Evolutionary conservation across 176 grass and related monocot species (phyloP).

Genomic region (Oryza australiensis): DNA sequence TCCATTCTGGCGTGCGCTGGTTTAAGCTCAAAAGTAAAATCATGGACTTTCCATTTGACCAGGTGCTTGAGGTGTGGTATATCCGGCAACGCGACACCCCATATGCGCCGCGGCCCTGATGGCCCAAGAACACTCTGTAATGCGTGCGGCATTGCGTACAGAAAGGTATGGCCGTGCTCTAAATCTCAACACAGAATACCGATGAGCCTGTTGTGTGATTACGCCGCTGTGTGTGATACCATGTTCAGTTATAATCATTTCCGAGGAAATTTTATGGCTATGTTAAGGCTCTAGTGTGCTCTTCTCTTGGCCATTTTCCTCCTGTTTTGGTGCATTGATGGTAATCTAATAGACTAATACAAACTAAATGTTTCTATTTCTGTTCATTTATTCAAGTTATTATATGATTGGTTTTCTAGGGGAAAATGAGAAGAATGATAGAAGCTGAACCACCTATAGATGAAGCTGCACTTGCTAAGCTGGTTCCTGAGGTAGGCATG

Average conservation of each 20-base stretch:
- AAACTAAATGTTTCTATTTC: neutral
- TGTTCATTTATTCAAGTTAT: slow-evolving; percentile 24
- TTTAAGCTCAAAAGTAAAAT: slow-evolving; percentile 7
- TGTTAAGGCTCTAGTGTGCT: neutral
- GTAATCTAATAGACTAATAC: neutral
- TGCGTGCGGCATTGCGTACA: slow-evolving; percentile 84
- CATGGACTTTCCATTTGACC: slow-evolving; percentile 6
- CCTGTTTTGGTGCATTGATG: neutral
- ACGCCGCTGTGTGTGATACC: neutral
- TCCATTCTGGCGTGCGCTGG: slow-evolving; percentile 7
- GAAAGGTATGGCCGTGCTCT: slow-evolving; percentile 54
- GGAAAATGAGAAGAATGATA: slow-evolving; percentile 98
- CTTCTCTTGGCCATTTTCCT: slow-evolving; percentile 2
- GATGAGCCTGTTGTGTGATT: neutral
- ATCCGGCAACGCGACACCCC: slow-evolving; percentile 68
- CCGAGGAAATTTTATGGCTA: neutral
- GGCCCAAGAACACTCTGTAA: slow-evolving; percentile 94
- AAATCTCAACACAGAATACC: neutral
- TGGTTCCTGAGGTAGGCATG: slow-evolving; percentile 81
- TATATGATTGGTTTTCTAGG: slow-evolving; percentile 47
- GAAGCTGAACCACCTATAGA: slow-evolving; percentile 78
- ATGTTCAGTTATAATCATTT: neutral
- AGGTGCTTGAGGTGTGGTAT: slow-evolving; percentile 84
- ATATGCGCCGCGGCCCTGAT: slow-evolving; percentile 92
- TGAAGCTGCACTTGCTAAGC: slow-evolving; percentile 66